These are phyloP conservation scores for Aegilops sharonensis DNA, from an alignment of 176 grass and related monocot species.

Conservation along the genomic window DNA sequence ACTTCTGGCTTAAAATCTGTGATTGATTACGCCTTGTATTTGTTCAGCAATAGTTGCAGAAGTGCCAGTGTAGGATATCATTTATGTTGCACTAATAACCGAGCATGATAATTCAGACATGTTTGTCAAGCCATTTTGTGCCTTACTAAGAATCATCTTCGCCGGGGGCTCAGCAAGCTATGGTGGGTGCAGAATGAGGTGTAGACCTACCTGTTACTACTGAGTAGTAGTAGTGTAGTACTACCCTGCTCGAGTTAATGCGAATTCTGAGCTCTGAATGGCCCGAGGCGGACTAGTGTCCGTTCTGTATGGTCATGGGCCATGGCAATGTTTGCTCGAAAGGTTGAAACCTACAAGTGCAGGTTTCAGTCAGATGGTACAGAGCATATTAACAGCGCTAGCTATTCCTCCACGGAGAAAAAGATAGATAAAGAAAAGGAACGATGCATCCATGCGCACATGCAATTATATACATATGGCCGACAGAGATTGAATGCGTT, in stretches of 20 bases:
- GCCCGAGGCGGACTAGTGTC: not conserved
- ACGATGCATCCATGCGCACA: not conserved
- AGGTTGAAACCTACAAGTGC: not conserved
- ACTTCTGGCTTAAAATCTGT: not conserved
- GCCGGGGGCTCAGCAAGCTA: not conserved
- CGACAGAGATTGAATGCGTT: not conserved
- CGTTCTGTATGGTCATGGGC: not conserved
- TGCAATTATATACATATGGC: not conserved
- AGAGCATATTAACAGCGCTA: slow-evolving; percentile 12
- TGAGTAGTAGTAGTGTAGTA: too few species aligned
- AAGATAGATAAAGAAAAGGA: not conserved
- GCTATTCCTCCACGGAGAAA: not conserved
- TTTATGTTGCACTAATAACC: not conserved
- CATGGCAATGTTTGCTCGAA: slow-evolving; percentile 10
- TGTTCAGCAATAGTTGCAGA: not conserved
- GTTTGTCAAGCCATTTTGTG: not conserved
- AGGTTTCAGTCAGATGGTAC: slow-evolving; percentile 15
- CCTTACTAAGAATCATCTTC: not conserved
- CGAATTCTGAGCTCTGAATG: slow-evolving; percentile 20
- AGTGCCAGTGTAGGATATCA: not conserved
- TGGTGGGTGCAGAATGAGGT: not conserved
- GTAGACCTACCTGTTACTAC: not conserved
- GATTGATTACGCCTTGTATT: not conserved
- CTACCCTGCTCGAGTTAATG: not conserved
- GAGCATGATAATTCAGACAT: not conserved